Evolutionary conservation across 2,329 filamentous ascomycete genomes (phyloP).

Genomic region (Fusarium marasasianum): DNA sequence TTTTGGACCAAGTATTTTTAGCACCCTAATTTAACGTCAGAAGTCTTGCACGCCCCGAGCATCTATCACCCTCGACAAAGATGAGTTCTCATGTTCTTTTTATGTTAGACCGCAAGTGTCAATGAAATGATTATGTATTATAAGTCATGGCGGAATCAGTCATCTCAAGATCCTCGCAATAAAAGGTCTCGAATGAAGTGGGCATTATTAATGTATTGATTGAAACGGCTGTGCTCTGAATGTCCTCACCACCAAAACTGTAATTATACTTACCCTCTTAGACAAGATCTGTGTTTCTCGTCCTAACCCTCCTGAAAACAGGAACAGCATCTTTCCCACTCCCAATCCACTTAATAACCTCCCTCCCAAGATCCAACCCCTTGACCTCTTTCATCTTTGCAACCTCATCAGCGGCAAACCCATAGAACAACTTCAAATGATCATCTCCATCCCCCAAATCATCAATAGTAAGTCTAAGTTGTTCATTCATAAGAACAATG

Average conservation of each 20-base stretch:
- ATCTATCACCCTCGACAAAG: background rate
- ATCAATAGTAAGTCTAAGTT: slow-evolving; percentile 11
- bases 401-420: slow-evolving; percentile 19
- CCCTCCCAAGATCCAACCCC: slow-evolving; percentile 1
- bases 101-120: fast-evolving
- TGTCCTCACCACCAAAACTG: background rate
- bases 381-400: background rate
- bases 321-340: background rate
- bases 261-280: background rate
- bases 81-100: background rate
- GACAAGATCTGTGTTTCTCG: background rate
- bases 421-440: slow-evolving; percentile 23
- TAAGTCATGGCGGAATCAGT: background rate
- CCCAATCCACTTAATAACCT: slow-evolving; percentile 1
- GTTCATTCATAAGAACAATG: slow-evolving; percentile 14
- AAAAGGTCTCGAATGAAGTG: background rate
- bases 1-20: too few species aligned
- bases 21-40: too few species aligned
- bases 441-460: background rate
- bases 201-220: background rate
- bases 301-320: background rate
- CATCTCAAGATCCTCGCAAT: background rate
- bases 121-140: background rate
- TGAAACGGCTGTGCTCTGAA: background rate
- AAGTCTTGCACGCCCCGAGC: too few species aligned